Evolutionary conservation across 2,329 filamentous ascomycete genomes (phyloP), one percentile per base, ranked within the genome.

Genomic region (Colletotrichum kahawae): DNA sequence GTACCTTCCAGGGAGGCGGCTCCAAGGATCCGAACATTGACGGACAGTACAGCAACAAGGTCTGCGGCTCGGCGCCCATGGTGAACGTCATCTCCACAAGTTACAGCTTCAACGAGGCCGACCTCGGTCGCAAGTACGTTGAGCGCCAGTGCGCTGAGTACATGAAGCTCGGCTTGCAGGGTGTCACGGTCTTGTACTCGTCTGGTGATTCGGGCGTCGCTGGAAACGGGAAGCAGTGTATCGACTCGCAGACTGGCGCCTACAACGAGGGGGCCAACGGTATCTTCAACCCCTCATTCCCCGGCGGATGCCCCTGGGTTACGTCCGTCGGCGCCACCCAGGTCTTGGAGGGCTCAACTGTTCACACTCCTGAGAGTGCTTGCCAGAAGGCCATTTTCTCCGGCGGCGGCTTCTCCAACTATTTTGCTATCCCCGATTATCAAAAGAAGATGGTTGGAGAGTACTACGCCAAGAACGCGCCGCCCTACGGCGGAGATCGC

Each of bases 1-100:
- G 86, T 80, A 82, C 78, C 7, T 87, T 84, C 75, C 79, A 83
- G 43, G 84, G 85, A 38, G 84, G 87, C 66, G 83, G 83, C 67
- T 73, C 70, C 34, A 73, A 76, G 48, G 84, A 85, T 59, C 81
- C 82, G 2, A 79, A 77, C 29, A 77, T 83, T 29, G 85, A 86
- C 76, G 84, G 81, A 7, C 88, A 86, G 77, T 80, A 85, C 62
- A 84, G 84, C 6, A 75, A 82, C n/a, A 80, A 85, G 71, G 82
- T 84, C 70, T 90, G 89, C 79, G 88, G 89, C 51, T 82, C 79
- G 5, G 85, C 82, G 66, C 73, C 72, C 6, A 79, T 87, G 7
- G 87, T 90, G 5, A 90, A 90, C 71, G 89, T 91, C 71, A 88
- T 91, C 73, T 88, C 85, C 27, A 88, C 88, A 33, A 90, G 87